Base-by-base conservation (phyloP, 2,329 filamentous ascomycete genomes). In the Neocucurbitaria cava region DNA sequence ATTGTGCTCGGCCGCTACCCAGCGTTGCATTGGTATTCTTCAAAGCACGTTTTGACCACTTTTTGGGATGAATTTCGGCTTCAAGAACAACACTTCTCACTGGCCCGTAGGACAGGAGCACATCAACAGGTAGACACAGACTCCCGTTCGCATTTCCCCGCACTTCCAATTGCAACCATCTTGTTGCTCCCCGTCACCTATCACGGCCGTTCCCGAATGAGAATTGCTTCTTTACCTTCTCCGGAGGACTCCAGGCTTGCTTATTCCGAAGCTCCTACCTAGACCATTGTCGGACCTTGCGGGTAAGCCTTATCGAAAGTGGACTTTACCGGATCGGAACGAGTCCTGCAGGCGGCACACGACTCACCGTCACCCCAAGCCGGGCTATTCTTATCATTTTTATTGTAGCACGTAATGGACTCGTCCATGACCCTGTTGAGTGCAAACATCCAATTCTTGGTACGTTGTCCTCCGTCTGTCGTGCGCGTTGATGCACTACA, bases 401-500 rank as follows among this genome's bases (percentile, higher is more conserved):
- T 42, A 30, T 26, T 39, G 47, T 59, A 58, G 65, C 64, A 69
- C 70, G 66, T 70, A 65, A 78, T 79, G 77, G 76, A 78, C 48
- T 70, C 73, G 26, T 82, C 80, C 41, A 72, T 77, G 66, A 79
- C 76, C 31, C 61, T 82, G 54, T 69, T 82, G 51, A 81, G 77
- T 67, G 78, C 80, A 39, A 77, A 80, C 58, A 80, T 82, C 46
- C 78, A 78, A 49, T 81, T 82, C 54, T 65, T 82, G 59, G 80
- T 82, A 74, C 49, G 78, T 76, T 49, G 40, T 52, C 59, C 58
- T 58, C 63, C 57, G 45, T 67, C 48, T 62, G 50, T 63, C 51
- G 41, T 64, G 61, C 67, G 61, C 55, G 56, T 57, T 52, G 47
- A 46, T 70, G 56, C 61, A 60, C 42, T 50, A 42, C 57, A 36